These are phyloP conservation scores for Hygrocybe punicea DNA, from an alignment of 768 basidiomycete species.

Conservation along the genomic window DNA sequence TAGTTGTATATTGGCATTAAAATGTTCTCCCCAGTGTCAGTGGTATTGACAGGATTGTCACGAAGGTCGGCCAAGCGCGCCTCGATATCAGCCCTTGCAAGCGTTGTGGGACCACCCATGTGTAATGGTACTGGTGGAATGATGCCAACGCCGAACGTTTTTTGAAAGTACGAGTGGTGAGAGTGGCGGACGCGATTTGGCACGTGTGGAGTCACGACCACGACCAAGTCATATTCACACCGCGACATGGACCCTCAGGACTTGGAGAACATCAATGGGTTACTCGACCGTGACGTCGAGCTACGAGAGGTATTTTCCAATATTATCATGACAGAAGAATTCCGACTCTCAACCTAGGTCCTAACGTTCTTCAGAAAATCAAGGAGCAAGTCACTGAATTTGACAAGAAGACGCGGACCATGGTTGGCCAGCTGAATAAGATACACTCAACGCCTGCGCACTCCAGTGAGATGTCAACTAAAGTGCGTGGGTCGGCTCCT, in stretches of 20 bases:
- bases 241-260: slow-evolving; percentile 55
- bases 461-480: slow-evolving; percentile 38
- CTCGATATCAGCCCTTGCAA: slow-evolving; percentile 37
- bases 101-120: slow-evolving; percentile 10
- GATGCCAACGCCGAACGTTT: no score
- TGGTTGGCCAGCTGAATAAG: slow-evolving; percentile 74
- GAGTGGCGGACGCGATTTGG: no score
- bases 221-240: neutral
- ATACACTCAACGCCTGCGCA: slow-evolving; percentile 70
- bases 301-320: slow-evolving; percentile 54
- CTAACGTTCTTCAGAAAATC: slow-evolving; percentile 59
- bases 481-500: slow-evolving; percentile 10
- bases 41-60: slow-evolving; percentile 54
- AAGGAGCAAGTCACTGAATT: slow-evolving; percentile 70
- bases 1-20: slow-evolving; percentile 51
- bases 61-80: slow-evolving; percentile 53
- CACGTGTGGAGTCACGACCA: no score
- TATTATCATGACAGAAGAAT: neutral
- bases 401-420: slow-evolving; percentile 69
- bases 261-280: slow-evolving; percentile 52
- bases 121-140: neutral
- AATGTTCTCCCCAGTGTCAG: slow-evolving; percentile 42
- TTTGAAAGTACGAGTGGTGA: no score
- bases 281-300: slow-evolving; percentile 62
- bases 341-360: neutral